Percentiles rank a stretch among this genome's conserved stretches.
These are phyloP conservation scores for Pseudogymnoascus sp. DNA, from an alignment of 2,329 filamentous ascomycete species.

Conservation along the genomic window DNA sequence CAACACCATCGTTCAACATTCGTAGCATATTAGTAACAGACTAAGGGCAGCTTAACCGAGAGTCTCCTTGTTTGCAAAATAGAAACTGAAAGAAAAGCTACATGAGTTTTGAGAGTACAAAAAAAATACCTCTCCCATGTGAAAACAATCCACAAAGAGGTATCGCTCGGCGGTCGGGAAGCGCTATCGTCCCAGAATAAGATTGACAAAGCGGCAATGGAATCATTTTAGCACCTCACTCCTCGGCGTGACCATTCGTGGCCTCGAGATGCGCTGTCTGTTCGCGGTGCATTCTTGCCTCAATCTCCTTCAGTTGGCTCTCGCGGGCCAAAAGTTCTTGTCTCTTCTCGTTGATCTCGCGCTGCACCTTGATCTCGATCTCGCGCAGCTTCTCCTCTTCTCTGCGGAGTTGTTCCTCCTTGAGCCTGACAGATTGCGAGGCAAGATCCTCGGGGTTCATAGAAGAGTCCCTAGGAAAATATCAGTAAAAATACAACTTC, in stretches of 20 bases:
- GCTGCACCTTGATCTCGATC: slow-evolving; percentile 98
- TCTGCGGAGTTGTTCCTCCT: slow-evolving; percentile 97
- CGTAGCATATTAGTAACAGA: slow-evolving; percentile 11
- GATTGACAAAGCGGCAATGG: slow-evolving; percentile 5
- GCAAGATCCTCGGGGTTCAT: slow-evolving; percentile 98
- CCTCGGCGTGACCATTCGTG: slow-evolving; percentile 20
- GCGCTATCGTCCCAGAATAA: slow-evolving; percentile 5
- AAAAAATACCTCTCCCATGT: slow-evolving; percentile 6
- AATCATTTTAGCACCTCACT: slow-evolving; percentile 4
- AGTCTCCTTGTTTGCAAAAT: slow-evolving; percentile 8
- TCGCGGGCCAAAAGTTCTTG: slow-evolving; percentile 96
- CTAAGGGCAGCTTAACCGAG: slow-evolving; percentile 7
- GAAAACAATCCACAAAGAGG: slow-evolving; percentile 7
- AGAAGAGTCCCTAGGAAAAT: slow-evolving; percentile 57
- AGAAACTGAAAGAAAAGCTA: slow-evolving; percentile 7
- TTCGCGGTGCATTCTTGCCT: slow-evolving; percentile 92
- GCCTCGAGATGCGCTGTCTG: slow-evolving; percentile 44
- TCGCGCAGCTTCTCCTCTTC: slow-evolving; percentile 99
- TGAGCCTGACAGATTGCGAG: slow-evolving; percentile 93
- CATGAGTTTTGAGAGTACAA: slow-evolving; percentile 9
- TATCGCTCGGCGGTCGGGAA: slow-evolving; percentile 9
- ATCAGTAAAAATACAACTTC: slow-evolving; percentile 27
- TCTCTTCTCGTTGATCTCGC: slow-evolving; percentile 99
- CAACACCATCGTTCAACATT: slow-evolving; percentile 10
- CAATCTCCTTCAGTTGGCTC: slow-evolving; percentile 97